phyloP scores from a whole-genome alignment of 768 basidiomycete genomes.

The Suillus subluteus region DNA sequence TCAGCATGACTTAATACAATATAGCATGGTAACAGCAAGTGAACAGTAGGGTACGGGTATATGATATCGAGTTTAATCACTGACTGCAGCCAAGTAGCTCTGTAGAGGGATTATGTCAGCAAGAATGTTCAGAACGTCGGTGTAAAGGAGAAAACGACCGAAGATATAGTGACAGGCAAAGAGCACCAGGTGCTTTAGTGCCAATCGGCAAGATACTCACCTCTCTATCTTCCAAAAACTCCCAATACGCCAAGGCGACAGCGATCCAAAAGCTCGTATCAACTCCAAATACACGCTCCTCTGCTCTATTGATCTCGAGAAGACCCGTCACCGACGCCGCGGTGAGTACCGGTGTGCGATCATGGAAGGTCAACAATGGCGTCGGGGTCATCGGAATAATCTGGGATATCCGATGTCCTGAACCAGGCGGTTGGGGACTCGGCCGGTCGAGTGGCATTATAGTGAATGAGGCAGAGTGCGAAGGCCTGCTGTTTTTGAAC shows the following conservation, averaged over 20 bases:
- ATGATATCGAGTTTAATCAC: not conserved
- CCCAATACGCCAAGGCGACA: constrained; percentile 72
- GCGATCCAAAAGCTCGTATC: constrained; percentile 81
- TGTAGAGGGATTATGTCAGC: not conserved
- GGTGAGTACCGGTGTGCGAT: constrained; percentile 69
- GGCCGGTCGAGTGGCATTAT: constrained; percentile 38
- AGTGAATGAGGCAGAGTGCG: constrained; percentile 66
- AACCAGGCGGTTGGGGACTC: constrained; percentile 17
- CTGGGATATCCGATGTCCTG: constrained; percentile 23
- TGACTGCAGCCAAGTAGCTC: constrained; percentile 6
- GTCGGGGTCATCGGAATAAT: constrained; percentile 36
- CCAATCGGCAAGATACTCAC: constrained; percentile 42
- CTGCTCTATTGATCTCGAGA: constrained; percentile 62
- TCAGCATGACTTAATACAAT: not conserved
- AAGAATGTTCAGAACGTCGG: not conserved
- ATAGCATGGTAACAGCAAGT: not conserved
- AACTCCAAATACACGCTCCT: constrained; percentile 64
- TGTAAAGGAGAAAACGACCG: not conserved
- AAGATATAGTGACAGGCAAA: not conserved
- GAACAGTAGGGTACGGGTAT: not conserved
- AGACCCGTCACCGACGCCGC: constrained; percentile 61
- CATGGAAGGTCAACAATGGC: constrained; percentile 68
- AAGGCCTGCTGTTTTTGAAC: constrained; percentile 53
- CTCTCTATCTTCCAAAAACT: constrained; percentile 79
- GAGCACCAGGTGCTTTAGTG: not conserved